A percentile compares a stretch with the other conserved stretches of the same genome.
Conservation (phyloP, 225 moss, liverwort and hornwort genomes). For the Bryum argenteum region DNA sequence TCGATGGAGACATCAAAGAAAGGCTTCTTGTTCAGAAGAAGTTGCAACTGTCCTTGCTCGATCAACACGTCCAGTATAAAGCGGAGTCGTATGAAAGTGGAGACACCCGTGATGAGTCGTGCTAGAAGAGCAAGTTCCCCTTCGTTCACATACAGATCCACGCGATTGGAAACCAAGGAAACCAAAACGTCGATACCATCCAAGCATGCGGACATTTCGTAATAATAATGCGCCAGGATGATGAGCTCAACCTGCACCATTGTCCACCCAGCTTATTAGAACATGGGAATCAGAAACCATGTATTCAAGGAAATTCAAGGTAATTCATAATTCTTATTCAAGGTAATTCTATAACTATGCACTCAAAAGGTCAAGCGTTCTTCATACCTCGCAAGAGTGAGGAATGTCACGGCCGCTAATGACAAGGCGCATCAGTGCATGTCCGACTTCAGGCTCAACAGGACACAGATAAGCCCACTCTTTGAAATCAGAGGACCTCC, state of each 20-base stretch:
- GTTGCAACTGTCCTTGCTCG: slow-evolving; percentile 81
- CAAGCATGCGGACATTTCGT: slow-evolving; percentile 93
- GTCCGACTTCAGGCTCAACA: slow-evolving; percentile 93
- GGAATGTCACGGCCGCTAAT: slow-evolving; percentile 96
- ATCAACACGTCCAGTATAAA: slow-evolving; percentile 92
- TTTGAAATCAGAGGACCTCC: slow-evolving; percentile 94
- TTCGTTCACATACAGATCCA: slow-evolving; percentile 85
- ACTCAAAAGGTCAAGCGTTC: slow-evolving; percentile 10
- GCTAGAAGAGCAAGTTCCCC: slow-evolving; percentile 80
- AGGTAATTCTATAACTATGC: neutral
- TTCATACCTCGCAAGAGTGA: slow-evolving; percentile 85
- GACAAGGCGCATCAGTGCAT: slow-evolving; percentile 95
- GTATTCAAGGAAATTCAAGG: too few relatives aligned
- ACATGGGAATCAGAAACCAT: neutral
- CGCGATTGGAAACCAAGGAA: slow-evolving; percentile 81
- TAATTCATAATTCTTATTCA: slow-evolving; percentile 15
- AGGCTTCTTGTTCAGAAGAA: slow-evolving; percentile 83
- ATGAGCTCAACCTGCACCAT: slow-evolving; percentile 89
- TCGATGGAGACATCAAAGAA: slow-evolving; percentile 73
- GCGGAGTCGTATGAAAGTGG: slow-evolving; percentile 88
- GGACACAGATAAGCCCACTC: slow-evolving; percentile 93
- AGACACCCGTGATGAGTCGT: slow-evolving; percentile 87
- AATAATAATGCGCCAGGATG: slow-evolving; percentile 89
- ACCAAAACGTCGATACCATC: slow-evolving; percentile 96
- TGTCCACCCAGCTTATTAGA: slow-evolving; percentile 28